Evolutionary conservation across 495 filamentous ascomycete genomes (phyloP).

Genomic region (Letharia columbiana): DNA sequence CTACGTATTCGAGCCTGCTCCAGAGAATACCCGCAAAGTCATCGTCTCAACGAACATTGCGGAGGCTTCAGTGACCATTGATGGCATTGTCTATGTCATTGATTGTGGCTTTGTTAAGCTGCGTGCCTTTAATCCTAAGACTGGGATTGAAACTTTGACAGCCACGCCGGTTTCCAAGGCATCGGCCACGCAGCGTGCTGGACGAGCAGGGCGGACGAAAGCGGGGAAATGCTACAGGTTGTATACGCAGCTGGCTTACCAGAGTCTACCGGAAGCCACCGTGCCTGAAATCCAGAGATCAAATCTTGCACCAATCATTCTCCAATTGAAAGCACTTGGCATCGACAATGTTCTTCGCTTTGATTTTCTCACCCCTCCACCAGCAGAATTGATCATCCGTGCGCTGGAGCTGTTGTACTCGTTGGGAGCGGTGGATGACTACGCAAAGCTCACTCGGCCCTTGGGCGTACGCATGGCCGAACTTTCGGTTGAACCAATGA

Average conservation of each 20-base stretch:
- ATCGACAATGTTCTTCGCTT: constrained; percentile 94
- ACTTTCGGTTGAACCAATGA: constrained; percentile 91
- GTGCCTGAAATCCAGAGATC: constrained; percentile 89
- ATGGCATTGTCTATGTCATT: constrained; percentile 86
- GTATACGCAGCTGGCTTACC: constrained; percentile 73
- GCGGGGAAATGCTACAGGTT: constrained; percentile 92
- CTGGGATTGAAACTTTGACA: constrained; percentile 88
- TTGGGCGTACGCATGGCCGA: constrained; percentile 89
- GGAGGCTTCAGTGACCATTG: constrained; percentile 90
- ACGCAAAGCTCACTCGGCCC: constrained; percentile 85
- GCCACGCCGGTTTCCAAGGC: constrained; percentile 83
- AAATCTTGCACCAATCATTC: constrained; percentile 80
- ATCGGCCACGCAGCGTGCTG: constrained; percentile 84
- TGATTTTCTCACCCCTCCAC: constrained; percentile 80
- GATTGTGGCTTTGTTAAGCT: constrained; percentile 91
- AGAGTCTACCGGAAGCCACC: constrained; percentile 61
- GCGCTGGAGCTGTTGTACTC: constrained; percentile 85
- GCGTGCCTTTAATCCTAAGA: constrained; percentile 75
- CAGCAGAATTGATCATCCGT: constrained; percentile 76
- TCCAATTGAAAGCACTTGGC: constrained; percentile 91
- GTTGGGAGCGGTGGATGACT: constrained; percentile 79
- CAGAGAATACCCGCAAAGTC: constrained; percentile 80
- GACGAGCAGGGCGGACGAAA: constrained; percentile 83
- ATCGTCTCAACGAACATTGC: constrained; percentile 95
- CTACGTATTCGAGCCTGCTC: constrained; percentile 82